Evolutionary conservation across 2,329 filamentous ascomycete genomes (phyloP).

Genomic region (Cladosporium austrohemisphaericum): DNA sequence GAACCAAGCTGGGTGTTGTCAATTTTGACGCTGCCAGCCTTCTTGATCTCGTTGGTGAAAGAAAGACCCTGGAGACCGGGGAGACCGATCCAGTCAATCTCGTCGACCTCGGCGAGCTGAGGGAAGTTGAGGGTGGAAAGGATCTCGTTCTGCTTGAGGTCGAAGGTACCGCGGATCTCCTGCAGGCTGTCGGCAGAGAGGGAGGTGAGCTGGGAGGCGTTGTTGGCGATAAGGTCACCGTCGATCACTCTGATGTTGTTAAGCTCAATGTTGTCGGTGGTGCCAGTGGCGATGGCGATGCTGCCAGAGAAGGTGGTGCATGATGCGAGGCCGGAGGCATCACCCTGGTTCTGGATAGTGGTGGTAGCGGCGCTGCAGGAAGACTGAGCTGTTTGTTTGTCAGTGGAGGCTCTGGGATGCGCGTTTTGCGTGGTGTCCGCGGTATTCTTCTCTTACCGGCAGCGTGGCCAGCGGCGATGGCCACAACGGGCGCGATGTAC

Average conservation of each 20-base stretch:
- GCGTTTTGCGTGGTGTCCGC: constrained; percentile 5
- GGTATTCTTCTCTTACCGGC: constrained; percentile 41
- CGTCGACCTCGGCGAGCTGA: constrained; percentile 60
- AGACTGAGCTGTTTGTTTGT: constrained; percentile 23
- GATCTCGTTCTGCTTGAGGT: constrained; percentile 63
- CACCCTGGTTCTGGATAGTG: constrained; percentile 58
- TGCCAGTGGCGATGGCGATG: constrained; percentile 59
- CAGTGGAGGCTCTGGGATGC: background rate
- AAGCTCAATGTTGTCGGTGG: constrained; percentile 58
- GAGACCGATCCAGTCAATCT: constrained; percentile 69
- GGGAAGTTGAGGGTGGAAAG: constrained; percentile 67
- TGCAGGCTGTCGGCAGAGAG: constrained; percentile 53
- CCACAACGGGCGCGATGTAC: constrained; percentile 55
- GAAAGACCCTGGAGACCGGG: constrained; percentile 57
- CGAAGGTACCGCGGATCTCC: constrained; percentile 66
- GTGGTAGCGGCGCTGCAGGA: constrained; percentile 46
- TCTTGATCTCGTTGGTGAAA: constrained; percentile 63
- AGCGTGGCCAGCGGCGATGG: constrained; percentile 47
- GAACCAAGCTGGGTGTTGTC: constrained; percentile 79
- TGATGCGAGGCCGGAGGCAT: constrained; percentile 55
- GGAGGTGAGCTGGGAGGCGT: constrained; percentile 59
- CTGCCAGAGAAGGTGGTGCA: constrained; percentile 69
- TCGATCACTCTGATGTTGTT: constrained; percentile 59
- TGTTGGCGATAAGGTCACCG: constrained; percentile 50
- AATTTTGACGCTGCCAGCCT: constrained; percentile 67